Percentiles rank a stretch among this genome's conserved stretches.
Conservation (phyloP, 2,329 filamentous ascomycete genomes). For the Sporothrix pallida region DNA sequence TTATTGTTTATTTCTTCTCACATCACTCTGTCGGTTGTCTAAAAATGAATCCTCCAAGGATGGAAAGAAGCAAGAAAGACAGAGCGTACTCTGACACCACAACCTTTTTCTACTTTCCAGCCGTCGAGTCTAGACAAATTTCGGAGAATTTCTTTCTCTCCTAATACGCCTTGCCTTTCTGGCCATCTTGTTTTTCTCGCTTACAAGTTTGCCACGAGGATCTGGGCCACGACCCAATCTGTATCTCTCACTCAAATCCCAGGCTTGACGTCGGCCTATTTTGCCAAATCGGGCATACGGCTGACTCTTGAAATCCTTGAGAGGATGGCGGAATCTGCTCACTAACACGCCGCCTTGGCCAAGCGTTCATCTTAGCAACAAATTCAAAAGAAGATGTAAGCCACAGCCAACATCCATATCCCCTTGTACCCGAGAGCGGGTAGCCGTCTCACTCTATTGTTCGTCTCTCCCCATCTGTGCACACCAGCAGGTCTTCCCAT, state of each 20-base stretch:
- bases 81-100: background rate
- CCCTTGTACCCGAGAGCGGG: background rate
- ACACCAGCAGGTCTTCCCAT: background rate
- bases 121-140: background rate
- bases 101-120: background rate
- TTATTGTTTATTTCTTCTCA: background rate
- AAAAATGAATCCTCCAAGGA: too few relatives aligned
- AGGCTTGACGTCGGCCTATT: too few relatives aligned
- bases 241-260: too few relatives aligned
- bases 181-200: background rate
- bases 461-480: constrained; percentile 1
- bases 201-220: background rate
- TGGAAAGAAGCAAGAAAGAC: too few relatives aligned
- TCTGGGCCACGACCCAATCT: background rate
- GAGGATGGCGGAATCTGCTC: background rate
- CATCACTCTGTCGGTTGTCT: too few relatives aligned
- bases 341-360: background rate
- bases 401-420: too few relatives aligned
- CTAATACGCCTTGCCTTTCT: background rate
- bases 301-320: background rate
- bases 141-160: background rate
- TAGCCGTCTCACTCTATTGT: background rate
- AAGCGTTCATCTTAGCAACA: background rate
- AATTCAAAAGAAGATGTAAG: background rate
- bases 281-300: background rate